These are phyloP conservation scores for Lachnellula hyalina DNA, from an alignment of 2,329 filamentous ascomycete genomes.

Conservation along the genomic window DNA sequence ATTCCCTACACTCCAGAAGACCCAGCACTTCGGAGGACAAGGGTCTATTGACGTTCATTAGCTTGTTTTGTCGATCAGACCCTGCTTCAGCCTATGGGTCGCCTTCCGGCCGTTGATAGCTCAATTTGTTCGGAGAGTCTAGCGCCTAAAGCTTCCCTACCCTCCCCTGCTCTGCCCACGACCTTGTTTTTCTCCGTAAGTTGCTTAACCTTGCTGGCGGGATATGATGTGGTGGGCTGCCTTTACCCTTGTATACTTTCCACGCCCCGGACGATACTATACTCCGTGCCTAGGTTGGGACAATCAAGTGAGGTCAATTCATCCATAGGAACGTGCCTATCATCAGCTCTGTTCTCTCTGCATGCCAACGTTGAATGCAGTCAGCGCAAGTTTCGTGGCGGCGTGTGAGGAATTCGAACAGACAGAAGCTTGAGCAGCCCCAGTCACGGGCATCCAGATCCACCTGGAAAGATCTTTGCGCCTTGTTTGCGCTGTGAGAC, in stretches of 20 bases:
- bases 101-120: conserved; percentile 12
- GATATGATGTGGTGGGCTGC: background rate
- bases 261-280: no score
- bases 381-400: background rate
- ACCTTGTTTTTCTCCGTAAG: background rate
- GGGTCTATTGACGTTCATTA: conserved; percentile 8
- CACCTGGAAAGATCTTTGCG: background rate
- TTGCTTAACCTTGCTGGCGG: background rate
- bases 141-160: conserved; percentile 15
- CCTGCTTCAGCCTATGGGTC: background rate
- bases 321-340: background rate
- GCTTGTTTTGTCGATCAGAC: background rate
- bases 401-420: background rate
- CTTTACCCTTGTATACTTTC: no score
- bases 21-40: conserved; percentile 12
- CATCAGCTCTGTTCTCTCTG: background rate
- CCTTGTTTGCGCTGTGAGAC: conserved; percentile 11
- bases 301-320: background rate
- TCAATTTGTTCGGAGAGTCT: conserved; percentile 6
- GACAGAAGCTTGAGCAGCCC: background rate
- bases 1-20: conserved; percentile 5
- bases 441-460: conserved; percentile 9
- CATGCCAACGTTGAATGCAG: background rate
- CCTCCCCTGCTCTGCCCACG: background rate
- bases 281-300: no score